Conservation (phyloP, 345 rosid species). For the Populus alba region DNA sequence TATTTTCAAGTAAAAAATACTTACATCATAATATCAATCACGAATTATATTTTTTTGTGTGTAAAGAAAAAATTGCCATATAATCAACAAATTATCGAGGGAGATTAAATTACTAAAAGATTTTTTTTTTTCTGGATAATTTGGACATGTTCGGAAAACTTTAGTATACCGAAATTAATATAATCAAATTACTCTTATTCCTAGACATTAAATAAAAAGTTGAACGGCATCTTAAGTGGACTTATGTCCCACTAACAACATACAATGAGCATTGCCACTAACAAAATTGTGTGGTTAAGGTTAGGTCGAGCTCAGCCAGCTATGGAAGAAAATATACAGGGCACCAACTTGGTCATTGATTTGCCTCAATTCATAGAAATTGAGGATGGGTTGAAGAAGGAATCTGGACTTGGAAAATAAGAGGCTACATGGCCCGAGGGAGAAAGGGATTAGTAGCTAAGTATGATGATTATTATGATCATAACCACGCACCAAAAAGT, state of each 20-base stretch:
- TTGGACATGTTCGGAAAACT: not conserved
- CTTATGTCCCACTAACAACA: not conserved
- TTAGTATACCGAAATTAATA: not conserved
- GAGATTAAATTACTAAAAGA: too few relatives aligned
- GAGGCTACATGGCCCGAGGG: not conserved
- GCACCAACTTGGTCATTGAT: not conserved
- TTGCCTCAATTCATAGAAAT: too few relatives aligned
- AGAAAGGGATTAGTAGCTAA: not conserved
- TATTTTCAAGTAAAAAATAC: too few relatives aligned
- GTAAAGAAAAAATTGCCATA: too few relatives aligned
- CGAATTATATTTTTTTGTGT: too few relatives aligned
- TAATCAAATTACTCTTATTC: not conserved
- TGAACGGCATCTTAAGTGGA: not conserved
- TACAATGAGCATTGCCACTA: not conserved
- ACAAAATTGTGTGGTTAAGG: not conserved
- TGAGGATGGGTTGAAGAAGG: not conserved
- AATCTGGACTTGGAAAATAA: not conserved
- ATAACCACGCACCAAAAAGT: too few relatives aligned
- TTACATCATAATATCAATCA: too few relatives aligned
- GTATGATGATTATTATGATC: not conserved
- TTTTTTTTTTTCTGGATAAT: too few relatives aligned
- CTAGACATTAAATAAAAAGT: not conserved
- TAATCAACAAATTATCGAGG: too few relatives aligned
- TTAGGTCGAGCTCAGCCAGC: slow-evolving; percentile 11
- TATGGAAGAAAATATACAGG: not conserved